A percentile compares a stretch with the other conserved stretches of the same genome.
These are phyloP conservation scores for Ophiostoma ips DNA, from an alignment of 2,329 filamentous ascomycete species.

Conservation along the genomic window DNA sequence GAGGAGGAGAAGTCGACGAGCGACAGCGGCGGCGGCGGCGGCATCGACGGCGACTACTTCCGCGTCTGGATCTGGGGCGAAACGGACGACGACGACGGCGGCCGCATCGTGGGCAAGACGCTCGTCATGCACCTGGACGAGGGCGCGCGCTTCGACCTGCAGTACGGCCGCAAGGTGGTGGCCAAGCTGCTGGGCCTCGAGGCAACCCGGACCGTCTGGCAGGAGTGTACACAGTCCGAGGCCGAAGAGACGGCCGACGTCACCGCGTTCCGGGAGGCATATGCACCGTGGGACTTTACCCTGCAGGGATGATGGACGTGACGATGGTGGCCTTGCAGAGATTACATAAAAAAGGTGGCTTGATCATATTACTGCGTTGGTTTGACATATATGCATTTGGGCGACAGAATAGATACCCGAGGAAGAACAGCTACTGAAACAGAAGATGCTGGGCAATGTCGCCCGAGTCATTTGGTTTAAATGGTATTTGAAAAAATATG, in stretches of 20 bases:
- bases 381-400: background rate
- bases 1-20: conserved; percentile 17
- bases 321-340: background rate
- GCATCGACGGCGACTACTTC: conserved; percentile 55
- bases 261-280: conserved; percentile 64
- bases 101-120: conserved; percentile 47
- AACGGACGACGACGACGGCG: conserved; percentile 11
- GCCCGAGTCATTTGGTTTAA: too few relatives aligned
- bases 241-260: conserved; percentile 71
- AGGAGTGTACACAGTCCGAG: conserved; percentile 63
- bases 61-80: conserved; percentile 66
- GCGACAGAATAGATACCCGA: background rate
- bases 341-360: too few relatives aligned
- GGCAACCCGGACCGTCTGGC: conserved; percentile 60
- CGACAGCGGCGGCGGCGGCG: conserved; percentile 20
- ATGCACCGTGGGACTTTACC: conserved; percentile 79
- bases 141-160: conserved; percentile 69
- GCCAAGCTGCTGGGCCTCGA: conserved; percentile 78
- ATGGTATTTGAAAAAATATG: background rate
- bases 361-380: too few relatives aligned
- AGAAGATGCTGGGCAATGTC: too few relatives aligned
- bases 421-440: background rate
- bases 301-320: conserved; percentile 2
- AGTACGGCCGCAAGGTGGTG: conserved; percentile 77
- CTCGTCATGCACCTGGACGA: conserved; percentile 61